Evolutionary conservation across 2,329 filamentous ascomycete species (phyloP).

Genomic region (Keithomyces neogunnii): DNA sequence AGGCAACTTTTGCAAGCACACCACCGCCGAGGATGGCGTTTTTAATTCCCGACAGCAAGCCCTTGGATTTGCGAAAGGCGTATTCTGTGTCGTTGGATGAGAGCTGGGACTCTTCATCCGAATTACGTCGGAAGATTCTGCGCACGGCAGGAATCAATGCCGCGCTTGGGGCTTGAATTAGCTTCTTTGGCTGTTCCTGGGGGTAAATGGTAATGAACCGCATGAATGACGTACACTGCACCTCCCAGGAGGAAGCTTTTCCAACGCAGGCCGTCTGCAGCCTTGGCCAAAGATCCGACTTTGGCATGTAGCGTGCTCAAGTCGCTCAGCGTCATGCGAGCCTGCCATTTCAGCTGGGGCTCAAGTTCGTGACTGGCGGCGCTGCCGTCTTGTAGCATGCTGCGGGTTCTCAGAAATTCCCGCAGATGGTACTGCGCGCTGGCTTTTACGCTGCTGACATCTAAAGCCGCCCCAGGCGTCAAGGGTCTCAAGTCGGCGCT

Average conservation of each 20-base stretch:
- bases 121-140: conserved; percentile 38
- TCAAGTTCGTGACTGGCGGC: conserved; percentile 29
- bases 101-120: conserved; percentile 25
- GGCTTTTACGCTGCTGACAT: conserved; percentile 18
- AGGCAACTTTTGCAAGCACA: conserved; percentile 38
- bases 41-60: conserved; percentile 41
- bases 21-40: conserved; percentile 34
- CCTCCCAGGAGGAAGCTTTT: conserved; percentile 44
- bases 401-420: conserved; percentile 26
- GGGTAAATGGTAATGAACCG: neutral
- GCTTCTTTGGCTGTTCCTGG: neutral
- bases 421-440: conserved; percentile 27
- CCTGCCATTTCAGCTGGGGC: conserved; percentile 33
- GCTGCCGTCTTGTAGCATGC: conserved; percentile 19
- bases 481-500: conserved; percentile 13
- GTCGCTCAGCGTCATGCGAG: conserved; percentile 33
- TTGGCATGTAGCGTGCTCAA: conserved; percentile 35
- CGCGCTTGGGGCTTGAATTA: conserved; percentile 26
- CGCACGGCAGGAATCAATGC: conserved; percentile 44
- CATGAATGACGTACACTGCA: conserved; percentile 33
- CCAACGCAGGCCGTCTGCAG: conserved; percentile 41
- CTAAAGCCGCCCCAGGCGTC: conserved; percentile 16
- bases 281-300: conserved; percentile 33
- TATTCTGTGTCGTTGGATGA: conserved; percentile 48
- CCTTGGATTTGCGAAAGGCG: conserved; percentile 43